Conservation (phyloP, 2,329 filamentous ascomycete genomes). For the Alternaria sp. region DNA sequence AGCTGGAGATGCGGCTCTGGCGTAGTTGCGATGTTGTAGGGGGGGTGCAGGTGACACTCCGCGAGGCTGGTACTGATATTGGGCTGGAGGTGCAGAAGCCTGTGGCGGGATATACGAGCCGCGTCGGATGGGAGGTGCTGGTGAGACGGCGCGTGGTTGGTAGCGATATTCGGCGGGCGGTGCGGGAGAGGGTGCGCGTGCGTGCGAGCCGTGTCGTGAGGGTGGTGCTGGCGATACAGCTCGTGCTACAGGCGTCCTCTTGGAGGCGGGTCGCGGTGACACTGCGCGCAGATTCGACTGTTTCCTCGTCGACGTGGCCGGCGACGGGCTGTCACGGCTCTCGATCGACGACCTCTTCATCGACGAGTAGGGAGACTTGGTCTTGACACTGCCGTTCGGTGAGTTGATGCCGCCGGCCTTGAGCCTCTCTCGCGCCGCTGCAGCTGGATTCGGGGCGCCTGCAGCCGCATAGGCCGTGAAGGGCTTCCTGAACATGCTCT, state of each 20-base stretch:
- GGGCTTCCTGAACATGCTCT: constrained; percentile 67
- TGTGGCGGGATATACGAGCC: constrained; percentile 30
- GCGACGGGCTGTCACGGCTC: constrained; percentile 40
- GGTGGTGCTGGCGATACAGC: constrained; percentile 50
- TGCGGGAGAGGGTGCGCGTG: constrained; percentile 36
- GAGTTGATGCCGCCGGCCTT: constrained; percentile 39
- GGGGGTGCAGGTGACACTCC: constrained; percentile 38
- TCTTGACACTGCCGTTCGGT: constrained; percentile 44
- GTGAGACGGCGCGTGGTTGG: constrained; percentile 29
- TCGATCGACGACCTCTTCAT: constrained; percentile 56
- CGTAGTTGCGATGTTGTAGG: constrained; percentile 30
- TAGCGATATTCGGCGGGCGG: constrained; percentile 32
- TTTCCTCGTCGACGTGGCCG: constrained; percentile 28
- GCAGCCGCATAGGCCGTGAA: constrained; percentile 66
- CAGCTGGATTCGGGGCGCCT: constrained; percentile 50
- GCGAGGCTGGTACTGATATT: constrained; percentile 17
- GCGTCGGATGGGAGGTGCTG: constrained; percentile 32
- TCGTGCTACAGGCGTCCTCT: constrained; percentile 41
- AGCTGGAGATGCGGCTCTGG: constrained; percentile 36
- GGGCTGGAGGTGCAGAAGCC: constrained; percentile 37
- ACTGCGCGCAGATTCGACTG: constrained; percentile 46
- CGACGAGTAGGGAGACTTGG: constrained; percentile 56
- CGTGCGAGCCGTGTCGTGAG: constrained; percentile 27
- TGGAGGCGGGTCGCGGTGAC: constrained; percentile 48
- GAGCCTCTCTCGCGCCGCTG: constrained; percentile 45